Percentiles rank a stretch among this genome's conserved stretches.
Evolutionary conservation across 2,329 filamentous ascomycete genomes (phyloP).

Genomic region (Aureobasidium namibiae): DNA sequence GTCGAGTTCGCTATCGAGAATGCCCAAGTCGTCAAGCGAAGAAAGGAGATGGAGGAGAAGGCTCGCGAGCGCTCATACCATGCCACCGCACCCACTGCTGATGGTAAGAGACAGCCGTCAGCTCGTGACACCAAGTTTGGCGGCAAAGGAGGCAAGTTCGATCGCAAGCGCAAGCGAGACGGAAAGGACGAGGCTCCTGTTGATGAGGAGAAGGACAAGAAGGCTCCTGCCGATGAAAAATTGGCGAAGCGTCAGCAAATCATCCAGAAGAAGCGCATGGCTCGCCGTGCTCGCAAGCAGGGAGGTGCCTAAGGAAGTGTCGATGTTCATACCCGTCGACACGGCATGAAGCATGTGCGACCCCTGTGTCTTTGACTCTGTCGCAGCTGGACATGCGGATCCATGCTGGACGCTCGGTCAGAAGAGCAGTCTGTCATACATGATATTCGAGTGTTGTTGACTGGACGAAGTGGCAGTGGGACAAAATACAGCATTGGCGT

Average conservation of each 20-base stretch:
- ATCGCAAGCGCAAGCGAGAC: conserved; percentile 33
- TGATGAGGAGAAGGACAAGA: conserved; percentile 23
- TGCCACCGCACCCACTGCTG: conserved; percentile 10
- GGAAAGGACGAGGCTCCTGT: conserved; percentile 18
- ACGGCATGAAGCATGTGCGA: neutral
- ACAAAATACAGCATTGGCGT: neutral
- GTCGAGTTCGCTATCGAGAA: conserved; percentile 99
- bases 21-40: conserved; percentile 81
- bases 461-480: neutral
- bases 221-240: conserved; percentile 40
- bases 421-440: neutral
- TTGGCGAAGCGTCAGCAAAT: conserved; percentile 62
- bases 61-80: conserved; percentile 30
- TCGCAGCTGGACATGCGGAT: neutral
- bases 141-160: conserved; percentile 20
- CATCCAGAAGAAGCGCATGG: conserved; percentile 75
- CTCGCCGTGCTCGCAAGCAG: conserved; percentile 47
- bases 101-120: neutral
- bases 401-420: neutral
- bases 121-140: conserved; percentile 8
- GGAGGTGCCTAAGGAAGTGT: conserved; percentile 7
- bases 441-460: neutral
- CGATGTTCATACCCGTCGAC: conserved; percentile 1
- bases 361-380: neutral
- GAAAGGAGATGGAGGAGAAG: conserved; percentile 56